Base-by-base conservation (phyloP, 1,284 basidiomycete species). In the Nidula niveotomentosa region DNA sequence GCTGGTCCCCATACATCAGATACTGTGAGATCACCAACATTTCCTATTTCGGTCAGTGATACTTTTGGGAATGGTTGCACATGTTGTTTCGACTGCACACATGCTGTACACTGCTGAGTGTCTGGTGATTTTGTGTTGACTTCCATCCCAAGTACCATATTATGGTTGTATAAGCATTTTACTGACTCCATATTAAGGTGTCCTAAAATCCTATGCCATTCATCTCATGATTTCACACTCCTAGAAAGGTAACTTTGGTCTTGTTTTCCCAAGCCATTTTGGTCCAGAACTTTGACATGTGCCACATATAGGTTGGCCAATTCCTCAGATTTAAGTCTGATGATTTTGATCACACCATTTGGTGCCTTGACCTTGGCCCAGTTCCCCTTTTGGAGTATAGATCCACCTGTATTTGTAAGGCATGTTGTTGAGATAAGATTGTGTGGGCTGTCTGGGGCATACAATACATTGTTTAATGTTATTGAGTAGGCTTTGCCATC, bases 181-280 rank as follows among this genome's bases (percentile, higher is more conserved):
- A 69, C 46, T 1, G 59, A 52, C 3, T 35, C 33, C 18, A 58
- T 55, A 36, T 64, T 57, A 17, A 73, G 55, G 52, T 75, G 71
- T 0, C 70, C 72, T 46, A 72, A 61, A 2, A 62, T 55, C 1
- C 58, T 53, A 47, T 75, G 73, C 70, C 70, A 73, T 46, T 74
- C 62, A 30, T 70, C 59, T 64, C 64, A 70, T 1, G 65, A 52
- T 3, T 34, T 12, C 17, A 33, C 45, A 8, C 23, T 36, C 36
- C 12, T 36, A 8, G 17, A 5, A 36, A 36, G 7, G 17, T 12
- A 49, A 12, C 8, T 49, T 34, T 49, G 23, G 33, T 35, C 34
- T 13, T 49, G 48, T 49, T 49, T 49, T 8, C 8, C 48, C n/a
- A n/a, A n/a, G n/a, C n/a, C n/a, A n/a, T n/a, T n/a, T n/a, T n/a